Evolutionary conservation across 768 basidiomycete genomes (phyloP).

Genomic region (Trametes punicea): DNA sequence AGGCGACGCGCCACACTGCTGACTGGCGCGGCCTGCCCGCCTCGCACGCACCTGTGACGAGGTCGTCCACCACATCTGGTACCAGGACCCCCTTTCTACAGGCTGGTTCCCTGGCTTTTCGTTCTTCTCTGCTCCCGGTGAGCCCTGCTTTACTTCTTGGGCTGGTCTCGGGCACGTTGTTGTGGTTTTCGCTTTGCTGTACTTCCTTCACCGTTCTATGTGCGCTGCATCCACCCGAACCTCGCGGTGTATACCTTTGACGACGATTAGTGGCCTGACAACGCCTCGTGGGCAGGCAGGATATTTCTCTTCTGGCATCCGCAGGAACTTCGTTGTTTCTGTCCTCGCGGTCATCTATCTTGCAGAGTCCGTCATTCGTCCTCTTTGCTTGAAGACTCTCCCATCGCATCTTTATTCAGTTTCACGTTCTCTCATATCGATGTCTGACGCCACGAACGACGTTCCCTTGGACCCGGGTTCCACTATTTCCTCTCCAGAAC

Average conservation of each 20-base stretch:
- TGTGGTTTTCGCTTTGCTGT: background rate
- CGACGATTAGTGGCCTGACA: no score
- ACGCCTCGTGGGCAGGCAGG: conserved; percentile 4
- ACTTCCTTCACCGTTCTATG: background rate
- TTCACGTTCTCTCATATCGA: background rate
- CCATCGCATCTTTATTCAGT: background rate
- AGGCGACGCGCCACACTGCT: background rate
- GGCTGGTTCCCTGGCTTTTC: conserved; percentile 9
- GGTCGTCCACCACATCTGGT: conserved; percentile 18
- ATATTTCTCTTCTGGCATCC: background rate
- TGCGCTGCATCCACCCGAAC: no score
- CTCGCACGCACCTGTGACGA: conserved; percentile 16
- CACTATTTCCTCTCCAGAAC: background rate
- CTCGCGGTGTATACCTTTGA: no score
- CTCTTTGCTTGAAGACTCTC: no score
- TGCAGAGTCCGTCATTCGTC: no score
- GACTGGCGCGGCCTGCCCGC: background rate
- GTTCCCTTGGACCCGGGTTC: background rate
- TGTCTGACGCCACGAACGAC: conserved; percentile 12
- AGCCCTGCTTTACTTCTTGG: conserved; percentile 17
- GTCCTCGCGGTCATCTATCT: no score
- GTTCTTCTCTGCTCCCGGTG: conserved; percentile 20
- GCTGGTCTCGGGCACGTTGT: conserved; percentile 16
- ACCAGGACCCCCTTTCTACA: conserved; percentile 2
- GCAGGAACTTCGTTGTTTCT: conserved; percentile 1